These are phyloP conservation scores for Neurospora sp. DNA, from an alignment of 2,329 filamentous ascomycete species.

Conservation along the genomic window DNA sequence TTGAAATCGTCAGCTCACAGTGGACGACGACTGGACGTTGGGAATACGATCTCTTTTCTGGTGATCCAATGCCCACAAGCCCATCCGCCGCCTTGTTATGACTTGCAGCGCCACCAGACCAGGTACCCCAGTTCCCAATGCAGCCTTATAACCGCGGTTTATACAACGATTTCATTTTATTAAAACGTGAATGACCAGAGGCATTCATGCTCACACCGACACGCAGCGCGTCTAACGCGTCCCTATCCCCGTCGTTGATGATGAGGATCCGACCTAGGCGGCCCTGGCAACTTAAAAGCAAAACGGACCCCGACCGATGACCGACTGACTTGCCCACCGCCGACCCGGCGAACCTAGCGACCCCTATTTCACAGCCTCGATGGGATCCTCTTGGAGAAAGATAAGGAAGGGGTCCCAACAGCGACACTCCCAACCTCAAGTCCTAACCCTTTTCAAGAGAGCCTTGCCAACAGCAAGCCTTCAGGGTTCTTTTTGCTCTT, in stretches of 20 bases:
- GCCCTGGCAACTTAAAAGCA: not conserved
- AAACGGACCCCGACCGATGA: not conserved
- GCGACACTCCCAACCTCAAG: not conserved
- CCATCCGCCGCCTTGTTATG: not conserved
- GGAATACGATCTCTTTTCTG: not conserved
- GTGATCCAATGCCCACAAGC: not conserved
- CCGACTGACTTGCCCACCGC: not conserved
- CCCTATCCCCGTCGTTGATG: not conserved
- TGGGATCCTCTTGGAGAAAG: not conserved
- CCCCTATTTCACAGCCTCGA: not conserved
- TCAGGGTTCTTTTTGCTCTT: not conserved
- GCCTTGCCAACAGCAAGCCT: not conserved
- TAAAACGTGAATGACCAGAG: not conserved
- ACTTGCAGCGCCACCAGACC: not conserved
- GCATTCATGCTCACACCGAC: not conserved
- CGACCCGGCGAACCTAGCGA: not conserved
- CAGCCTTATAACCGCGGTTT: not conserved
- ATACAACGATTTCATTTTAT: not conserved
- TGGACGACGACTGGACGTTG: not conserved
- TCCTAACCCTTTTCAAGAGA: not conserved
- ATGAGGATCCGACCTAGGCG: not conserved
- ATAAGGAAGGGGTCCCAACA: not conserved
- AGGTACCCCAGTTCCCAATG: not conserved
- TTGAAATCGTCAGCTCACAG: not conserved
- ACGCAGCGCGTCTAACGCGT: not conserved